Percentiles rank a stretch among this genome's conserved stretches.
Conservation (phyloP, 148 eudicot genomes). For the Amaranthus cruentus region DNA sequence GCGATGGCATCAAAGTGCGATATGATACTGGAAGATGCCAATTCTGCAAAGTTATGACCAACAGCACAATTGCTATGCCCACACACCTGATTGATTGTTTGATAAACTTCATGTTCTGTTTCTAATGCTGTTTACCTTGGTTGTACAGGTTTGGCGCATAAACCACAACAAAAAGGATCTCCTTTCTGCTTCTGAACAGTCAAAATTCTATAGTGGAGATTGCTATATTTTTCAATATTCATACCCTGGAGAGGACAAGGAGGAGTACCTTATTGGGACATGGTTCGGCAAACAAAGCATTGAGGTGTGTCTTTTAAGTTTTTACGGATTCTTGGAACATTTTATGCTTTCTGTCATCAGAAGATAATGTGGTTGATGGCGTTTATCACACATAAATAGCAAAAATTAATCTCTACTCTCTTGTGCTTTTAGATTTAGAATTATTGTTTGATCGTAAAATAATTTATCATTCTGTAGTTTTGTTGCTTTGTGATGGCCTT, state of each 20-base stretch:
- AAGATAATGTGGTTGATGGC: constrained; percentile 1
- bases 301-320: constrained; percentile 41
- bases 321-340: not conserved
- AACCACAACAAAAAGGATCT: constrained; percentile 63
- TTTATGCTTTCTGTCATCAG: not conserved
- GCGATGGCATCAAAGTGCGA: not conserved
- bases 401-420: not conserved
- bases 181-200: constrained; percentile 65
- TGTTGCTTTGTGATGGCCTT: constrained; percentile 5
- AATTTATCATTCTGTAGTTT: not conserved
- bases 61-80: not conserved
- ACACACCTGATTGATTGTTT: not conserved
- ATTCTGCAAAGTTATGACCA: not conserved
- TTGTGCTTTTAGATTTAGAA: not conserved
- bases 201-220: constrained; percentile 93
- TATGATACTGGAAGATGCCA: not conserved
- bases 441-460: not conserved
- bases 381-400: too few relatives aligned
- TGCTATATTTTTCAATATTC: constrained; percentile 91
- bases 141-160: constrained; percentile 84
- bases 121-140: constrained; percentile 16
- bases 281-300: constrained; percentile 94
- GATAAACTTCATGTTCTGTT: not conserved
- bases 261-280: constrained; percentile 84
- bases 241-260: constrained; percentile 81